Conservation (phyloP, 371 early-diverging fungal species). For the Rhizopus microsporus region DNA sequence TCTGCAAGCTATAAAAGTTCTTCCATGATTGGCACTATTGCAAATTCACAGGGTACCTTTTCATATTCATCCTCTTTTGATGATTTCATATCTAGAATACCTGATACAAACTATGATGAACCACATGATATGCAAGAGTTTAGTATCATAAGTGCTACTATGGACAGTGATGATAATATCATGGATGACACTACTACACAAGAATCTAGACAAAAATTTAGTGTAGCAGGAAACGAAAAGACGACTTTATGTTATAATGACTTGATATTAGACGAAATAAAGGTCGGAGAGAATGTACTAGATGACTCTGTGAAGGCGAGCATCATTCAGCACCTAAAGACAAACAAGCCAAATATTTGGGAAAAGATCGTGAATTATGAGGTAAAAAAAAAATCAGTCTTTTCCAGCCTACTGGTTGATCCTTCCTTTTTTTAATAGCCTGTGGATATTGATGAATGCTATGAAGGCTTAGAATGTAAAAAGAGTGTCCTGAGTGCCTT, state of each 20-base stretch:
- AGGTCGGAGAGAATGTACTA: not conserved
- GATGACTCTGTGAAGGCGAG: not conserved
- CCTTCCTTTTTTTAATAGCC: not conserved
- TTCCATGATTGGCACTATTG: not conserved
- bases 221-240: not conserved
- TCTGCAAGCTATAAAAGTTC: not conserved
- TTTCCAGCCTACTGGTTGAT: not conserved
- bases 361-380: slow-evolving; percentile 2
- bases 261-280: slow-evolving; percentile 6
- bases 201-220: not conserved
- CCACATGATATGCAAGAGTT: not conserved
- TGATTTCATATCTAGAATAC: slow-evolving; percentile 1
- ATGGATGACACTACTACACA: too few relatives aligned
- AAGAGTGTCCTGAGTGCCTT: not conserved
- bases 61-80: not conserved
- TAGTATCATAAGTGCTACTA: not conserved
- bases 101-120: not conserved
- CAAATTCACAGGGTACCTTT: not conserved
- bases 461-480: not conserved
- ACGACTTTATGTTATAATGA: not conserved
- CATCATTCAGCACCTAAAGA: slow-evolving; percentile 6
- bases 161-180: too few relatives aligned
- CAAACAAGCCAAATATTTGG: slow-evolving; percentile 1
- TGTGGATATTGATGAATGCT: slow-evolving; percentile 10
- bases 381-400: slow-evolving; percentile 1